Evolutionary conservation across 2,329 filamentous ascomycete species (phyloP).

Genomic region (Reticulascus tulasneorum): DNA sequence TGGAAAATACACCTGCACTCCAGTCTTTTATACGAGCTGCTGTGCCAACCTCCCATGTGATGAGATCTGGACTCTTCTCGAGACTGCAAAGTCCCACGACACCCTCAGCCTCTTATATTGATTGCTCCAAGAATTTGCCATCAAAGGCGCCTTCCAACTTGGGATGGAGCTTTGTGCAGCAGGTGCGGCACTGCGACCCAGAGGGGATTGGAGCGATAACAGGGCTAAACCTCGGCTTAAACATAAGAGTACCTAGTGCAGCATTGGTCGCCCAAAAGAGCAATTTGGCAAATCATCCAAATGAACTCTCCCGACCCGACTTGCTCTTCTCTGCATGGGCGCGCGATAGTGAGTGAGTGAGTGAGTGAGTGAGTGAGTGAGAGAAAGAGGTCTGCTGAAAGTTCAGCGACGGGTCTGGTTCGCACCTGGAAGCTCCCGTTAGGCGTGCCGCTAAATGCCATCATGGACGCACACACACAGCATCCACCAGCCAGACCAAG

Average conservation of each 20-base stretch:
- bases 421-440: too few species aligned
- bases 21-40: too few species aligned
- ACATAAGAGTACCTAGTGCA: neutral
- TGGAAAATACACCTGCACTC: too few species aligned
- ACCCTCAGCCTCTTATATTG: neutral
- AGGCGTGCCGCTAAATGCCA: neutral
- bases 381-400: too few species aligned
- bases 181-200: slow-evolving; percentile 12
- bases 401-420: too few species aligned
- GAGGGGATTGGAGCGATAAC: slow-evolving; percentile 1
- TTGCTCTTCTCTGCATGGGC: too few species aligned
- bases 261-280: neutral
- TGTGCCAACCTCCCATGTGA: slow-evolving; percentile 1
- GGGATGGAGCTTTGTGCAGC: slow-evolving; percentile 8
- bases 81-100: neutral
- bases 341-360: too few species aligned
- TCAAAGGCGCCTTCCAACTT: slow-evolving; percentile 14
- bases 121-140: slow-evolving; percentile 7
- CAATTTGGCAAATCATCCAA: too few species aligned
- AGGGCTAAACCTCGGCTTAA: too few species aligned
- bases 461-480: too few species aligned
- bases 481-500: too few species aligned
- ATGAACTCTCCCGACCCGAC: too few species aligned
- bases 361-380: neutral
- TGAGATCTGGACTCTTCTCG: slow-evolving; percentile 1